phyloP scores from a whole-genome alignment of 140 eudicot genomes.

The Senecio squalidus region DNA sequence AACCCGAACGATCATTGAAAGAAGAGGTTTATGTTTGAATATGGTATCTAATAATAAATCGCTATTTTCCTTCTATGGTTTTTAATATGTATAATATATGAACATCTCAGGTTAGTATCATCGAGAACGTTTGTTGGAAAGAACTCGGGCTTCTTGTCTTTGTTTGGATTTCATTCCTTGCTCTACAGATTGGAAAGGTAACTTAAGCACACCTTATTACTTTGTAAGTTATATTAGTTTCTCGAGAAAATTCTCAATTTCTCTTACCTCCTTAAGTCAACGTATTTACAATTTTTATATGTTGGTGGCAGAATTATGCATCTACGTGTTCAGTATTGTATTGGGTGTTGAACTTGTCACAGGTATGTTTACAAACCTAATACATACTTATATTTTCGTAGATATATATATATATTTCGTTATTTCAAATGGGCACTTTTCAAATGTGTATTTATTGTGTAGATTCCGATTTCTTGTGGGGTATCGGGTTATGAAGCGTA shows the following conservation, averaged over 20 bases:
- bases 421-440: no score
- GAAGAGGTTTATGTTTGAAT: slow-evolving; percentile 32
- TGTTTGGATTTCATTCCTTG: slow-evolving; percentile 77
- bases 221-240: not conserved
- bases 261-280: not conserved
- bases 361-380: slow-evolving; percentile 47
- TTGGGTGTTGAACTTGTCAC: slow-evolving; percentile 74
- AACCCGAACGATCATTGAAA: slow-evolving; percentile 35
- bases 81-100: not conserved
- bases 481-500: slow-evolving; percentile 70
- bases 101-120: slow-evolving; percentile 40
- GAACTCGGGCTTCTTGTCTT: slow-evolving; percentile 67
- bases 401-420: no score
- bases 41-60: not conserved
- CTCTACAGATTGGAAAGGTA: slow-evolving; percentile 68
- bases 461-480: slow-evolving; percentile 79
- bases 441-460: slow-evolving; percentile 2
- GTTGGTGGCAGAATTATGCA: slow-evolving; percentile 52
- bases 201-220: not conserved
- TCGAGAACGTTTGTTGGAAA: slow-evolving; percentile 85
- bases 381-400: not conserved
- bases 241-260: not conserved
- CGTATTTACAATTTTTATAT: slow-evolving; percentile 11
- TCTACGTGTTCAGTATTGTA: slow-evolving; percentile 55
- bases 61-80: not conserved